Conservation (phyloP, 495 filamentous ascomycete genomes). For the Lepidopterella palustris region DNA sequence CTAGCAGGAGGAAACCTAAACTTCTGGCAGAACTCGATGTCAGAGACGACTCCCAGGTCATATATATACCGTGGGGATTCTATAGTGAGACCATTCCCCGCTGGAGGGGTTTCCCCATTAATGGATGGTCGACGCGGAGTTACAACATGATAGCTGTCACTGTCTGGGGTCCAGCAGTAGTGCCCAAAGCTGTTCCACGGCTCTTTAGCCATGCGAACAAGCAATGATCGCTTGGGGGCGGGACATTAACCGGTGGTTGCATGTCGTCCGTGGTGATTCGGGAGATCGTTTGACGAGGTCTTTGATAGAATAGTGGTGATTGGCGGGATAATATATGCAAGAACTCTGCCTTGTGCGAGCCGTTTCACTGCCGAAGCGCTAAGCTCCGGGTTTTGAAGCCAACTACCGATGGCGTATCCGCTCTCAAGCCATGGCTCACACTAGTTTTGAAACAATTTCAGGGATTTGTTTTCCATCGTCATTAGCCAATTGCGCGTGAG, state of each 20-base stretch:
- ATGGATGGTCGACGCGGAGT: not conserved
- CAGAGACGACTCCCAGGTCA: not conserved
- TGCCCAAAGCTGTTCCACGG: not conserved
- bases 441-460: not conserved
- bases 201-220: not conserved
- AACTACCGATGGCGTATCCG: not conserved
- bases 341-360: no score
- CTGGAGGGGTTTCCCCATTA: not conserved
- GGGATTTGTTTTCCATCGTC: not conserved
- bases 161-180: not conserved
- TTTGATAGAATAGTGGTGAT: not conserved
- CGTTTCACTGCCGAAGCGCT: not conserved
- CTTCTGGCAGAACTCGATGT: not conserved
- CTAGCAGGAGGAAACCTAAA: not conserved
- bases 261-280: not conserved
- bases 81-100: not conserved
- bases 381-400: not conserved
- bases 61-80: not conserved
- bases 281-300: not conserved
- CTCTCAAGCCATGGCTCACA: not conserved
- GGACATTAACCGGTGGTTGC: not conserved
- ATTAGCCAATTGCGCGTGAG: no score
- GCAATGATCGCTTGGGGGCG: not conserved
- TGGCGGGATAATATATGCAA: slow-evolving; percentile 1
- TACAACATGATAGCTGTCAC: not conserved